These are phyloP conservation scores for Beauveria sp. DNA, from an alignment of 2,329 filamentous ascomycete genomes.

Conservation along the genomic window DNA sequence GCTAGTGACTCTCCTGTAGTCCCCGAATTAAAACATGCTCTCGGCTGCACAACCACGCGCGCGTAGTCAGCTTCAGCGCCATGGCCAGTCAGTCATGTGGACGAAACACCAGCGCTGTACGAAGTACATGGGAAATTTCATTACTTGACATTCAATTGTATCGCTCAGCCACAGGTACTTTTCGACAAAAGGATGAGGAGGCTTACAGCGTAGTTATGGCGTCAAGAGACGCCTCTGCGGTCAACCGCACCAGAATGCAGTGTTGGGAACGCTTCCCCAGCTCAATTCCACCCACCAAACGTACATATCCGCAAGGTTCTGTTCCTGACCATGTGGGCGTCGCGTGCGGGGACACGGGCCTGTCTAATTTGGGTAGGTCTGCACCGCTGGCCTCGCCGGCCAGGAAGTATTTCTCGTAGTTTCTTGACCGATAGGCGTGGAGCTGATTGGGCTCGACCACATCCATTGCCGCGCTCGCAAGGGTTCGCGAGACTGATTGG, in stretches of 20 bases:
- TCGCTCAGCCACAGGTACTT: no score
- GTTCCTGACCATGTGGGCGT: constrained; percentile 5
- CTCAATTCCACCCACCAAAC: neutral
- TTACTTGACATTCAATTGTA: neutral
- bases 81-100: neutral
- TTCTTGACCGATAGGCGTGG: neutral
- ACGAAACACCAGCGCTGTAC: no score
- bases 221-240: no score
- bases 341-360: neutral
- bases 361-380: neutral
- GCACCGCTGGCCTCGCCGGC: neutral
- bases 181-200: no score
- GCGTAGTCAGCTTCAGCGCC: neutral
- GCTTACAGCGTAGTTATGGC: no score
- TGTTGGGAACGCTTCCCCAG: neutral
- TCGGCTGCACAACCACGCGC: neutral
- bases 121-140: neutral
- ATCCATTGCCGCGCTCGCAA: no score
- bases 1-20: no score
- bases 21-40: neutral
- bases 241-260: neutral
- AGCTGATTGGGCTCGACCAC: no score
- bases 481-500: no score
- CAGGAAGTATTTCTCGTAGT: neutral
- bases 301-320: neutral